A percentile compares a stretch with the other conserved stretches of the same genome.
These are phyloP conservation scores for Saccharomycopsis amapae DNA, from an alignment of 805 yeast genomes.

Conservation along the genomic window DNA sequence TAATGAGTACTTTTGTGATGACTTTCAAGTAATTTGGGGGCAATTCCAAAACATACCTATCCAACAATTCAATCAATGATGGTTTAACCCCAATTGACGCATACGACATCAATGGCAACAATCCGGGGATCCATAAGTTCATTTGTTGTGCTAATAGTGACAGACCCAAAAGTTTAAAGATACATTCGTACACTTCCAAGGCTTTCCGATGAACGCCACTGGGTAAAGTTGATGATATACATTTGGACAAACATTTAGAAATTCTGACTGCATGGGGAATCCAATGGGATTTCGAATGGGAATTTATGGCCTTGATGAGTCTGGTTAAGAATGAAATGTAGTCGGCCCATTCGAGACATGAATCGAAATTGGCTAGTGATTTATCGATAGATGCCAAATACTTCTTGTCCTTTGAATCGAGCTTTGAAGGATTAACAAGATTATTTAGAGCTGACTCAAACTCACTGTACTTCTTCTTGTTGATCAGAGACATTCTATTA, in stretches of 20 bases:
- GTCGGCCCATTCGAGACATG: conserved; percentile 96
- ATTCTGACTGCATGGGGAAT: conserved; percentile 62
- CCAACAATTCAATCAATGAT: conserved; percentile 56
- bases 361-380: conserved; percentile 67
- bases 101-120: conserved; percentile 81
- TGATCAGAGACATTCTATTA: not conserved
- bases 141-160: conserved; percentile 48
- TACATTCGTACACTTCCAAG: conserved; percentile 62
- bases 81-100: conserved; percentile 89
- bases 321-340: conserved; percentile 83
- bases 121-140: conserved; percentile 85
- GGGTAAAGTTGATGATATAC: conserved; percentile 76
- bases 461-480: conserved; percentile 7
- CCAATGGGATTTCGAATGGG: conserved; percentile 37
- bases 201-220: conserved; percentile 95
- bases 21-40: conserved; percentile 43
- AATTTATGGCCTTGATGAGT: conserved; percentile 62
- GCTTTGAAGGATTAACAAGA: conserved; percentile 7
- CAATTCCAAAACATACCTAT: conserved; percentile 45
- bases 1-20: conserved; percentile 59
- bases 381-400: conserved; percentile 62
- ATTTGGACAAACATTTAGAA: conserved; percentile 65
- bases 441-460: conserved; percentile 10
- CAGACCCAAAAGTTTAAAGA: conserved; percentile 57
- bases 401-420: conserved; percentile 58